Conservation (phyloP, 495 filamentous ascomycete species). For the Aspergillus saccharolyticus region DNA sequence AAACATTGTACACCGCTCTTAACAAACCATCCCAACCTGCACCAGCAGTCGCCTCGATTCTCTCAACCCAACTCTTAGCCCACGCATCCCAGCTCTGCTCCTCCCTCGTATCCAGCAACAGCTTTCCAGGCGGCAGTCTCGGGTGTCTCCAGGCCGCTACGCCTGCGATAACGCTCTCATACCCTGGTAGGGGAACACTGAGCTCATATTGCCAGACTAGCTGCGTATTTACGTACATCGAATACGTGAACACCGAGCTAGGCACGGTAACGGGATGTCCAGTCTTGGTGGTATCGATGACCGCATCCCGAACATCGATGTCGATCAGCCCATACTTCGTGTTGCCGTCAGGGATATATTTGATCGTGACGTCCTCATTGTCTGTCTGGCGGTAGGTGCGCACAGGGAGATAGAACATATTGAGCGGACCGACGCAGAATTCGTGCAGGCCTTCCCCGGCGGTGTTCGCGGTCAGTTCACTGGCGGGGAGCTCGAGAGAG, state of each 20-base stretch:
- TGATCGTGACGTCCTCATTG: slow-evolving; percentile 69
- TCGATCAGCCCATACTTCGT: slow-evolving; percentile 89
- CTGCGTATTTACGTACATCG: slow-evolving; percentile 74
- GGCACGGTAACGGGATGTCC: slow-evolving; percentile 24
- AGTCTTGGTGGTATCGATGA: slow-evolving; percentile 38
- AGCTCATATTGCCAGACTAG: slow-evolving; percentile 66
- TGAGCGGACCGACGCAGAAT: slow-evolving; percentile 83
- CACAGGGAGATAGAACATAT: slow-evolving; percentile 88
- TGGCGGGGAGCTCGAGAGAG: slow-evolving; percentile 19
- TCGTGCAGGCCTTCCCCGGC: slow-evolving; percentile 63
- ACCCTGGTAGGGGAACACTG: slow-evolving; percentile 28
- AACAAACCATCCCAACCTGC: slow-evolving; percentile 1
- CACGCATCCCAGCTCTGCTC: slow-evolving; percentile 1
- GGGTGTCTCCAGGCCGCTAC: slow-evolving; percentile 8
- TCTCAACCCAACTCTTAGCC: slow-evolving; percentile 2
- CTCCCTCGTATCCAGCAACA: slow-evolving; percentile 10
- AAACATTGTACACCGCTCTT: slow-evolving; percentile 10
- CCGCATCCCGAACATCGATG: slow-evolving; percentile 59
- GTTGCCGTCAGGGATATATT: slow-evolving; percentile 84
- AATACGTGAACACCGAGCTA: slow-evolving; percentile 63
- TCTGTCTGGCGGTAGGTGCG: slow-evolving; percentile 76
- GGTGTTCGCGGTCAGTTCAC: slow-evolving; percentile 25
- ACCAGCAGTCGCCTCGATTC: slow-evolving; percentile 12
- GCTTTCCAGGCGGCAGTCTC: slow-evolving; percentile 11
- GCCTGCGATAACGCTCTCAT: slow-evolving; percentile 1